Conservation (phyloP, 176 grass and related monocot species). For the Tillandsia fasciculata region DNA sequence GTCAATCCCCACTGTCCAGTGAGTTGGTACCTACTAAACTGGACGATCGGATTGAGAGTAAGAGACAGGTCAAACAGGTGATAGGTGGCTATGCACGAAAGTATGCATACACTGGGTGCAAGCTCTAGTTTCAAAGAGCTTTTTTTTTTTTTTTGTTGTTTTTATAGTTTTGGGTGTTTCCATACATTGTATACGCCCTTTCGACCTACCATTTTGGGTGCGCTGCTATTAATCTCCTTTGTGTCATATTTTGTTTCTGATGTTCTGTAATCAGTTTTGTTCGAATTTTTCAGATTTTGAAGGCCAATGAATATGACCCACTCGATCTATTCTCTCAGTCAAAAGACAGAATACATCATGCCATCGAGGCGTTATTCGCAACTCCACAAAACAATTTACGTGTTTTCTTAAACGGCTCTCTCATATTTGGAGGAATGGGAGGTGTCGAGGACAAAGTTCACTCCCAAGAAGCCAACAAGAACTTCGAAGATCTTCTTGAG, state of each 20-base stretch:
- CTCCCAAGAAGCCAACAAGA: constrained; percentile 31
- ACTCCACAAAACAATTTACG: constrained; percentile 85
- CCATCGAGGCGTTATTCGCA: constrained; percentile 62
- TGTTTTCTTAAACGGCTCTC: constrained; percentile 64
- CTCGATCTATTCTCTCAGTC: constrained; percentile 85
- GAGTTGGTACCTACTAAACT: no score
- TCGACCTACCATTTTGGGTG: no score
- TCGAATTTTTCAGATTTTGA: constrained; percentile 46
- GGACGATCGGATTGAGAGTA: no score
- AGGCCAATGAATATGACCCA: constrained; percentile 65
- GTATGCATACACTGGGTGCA: no score
- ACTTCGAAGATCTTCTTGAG: constrained; percentile 40
- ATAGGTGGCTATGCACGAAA: no score
- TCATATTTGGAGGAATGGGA: constrained; percentile 75
- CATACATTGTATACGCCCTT: no score
- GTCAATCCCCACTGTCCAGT: no score
- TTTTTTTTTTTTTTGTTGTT: no score
- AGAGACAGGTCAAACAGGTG: no score
- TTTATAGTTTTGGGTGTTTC: no score
- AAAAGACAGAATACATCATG: constrained; percentile 66
- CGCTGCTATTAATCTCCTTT: background rate
- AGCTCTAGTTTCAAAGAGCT: no score
- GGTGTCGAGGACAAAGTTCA: constrained; percentile 32
- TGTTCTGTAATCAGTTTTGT: background rate
- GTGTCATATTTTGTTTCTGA: background rate